phyloP scores from a whole-genome alignment of 257 asterid species.

The Salvia miltiorrhiza region DNA sequence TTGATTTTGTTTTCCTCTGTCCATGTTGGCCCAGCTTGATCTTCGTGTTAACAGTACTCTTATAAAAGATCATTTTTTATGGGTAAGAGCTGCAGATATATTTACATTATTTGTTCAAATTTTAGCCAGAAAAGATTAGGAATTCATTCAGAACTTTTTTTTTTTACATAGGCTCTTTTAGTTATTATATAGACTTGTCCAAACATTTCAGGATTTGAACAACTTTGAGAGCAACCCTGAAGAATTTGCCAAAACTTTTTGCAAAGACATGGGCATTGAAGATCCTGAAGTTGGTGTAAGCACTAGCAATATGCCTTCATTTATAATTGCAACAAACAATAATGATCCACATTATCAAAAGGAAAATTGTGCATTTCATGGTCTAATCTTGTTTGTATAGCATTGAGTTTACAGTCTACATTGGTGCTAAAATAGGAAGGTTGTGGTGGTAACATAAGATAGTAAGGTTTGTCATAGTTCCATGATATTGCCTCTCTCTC shows the following conservation, averaged over 20 bases:
- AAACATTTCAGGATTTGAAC: constrained; percentile 81
- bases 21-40: constrained; percentile 63
- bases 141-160: not conserved
- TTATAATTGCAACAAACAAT: not conserved
- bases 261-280: constrained; percentile 90
- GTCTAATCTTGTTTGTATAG: not conserved
- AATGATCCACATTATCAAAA: not conserved
- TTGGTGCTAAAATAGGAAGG: not conserved
- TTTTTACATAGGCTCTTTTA: constrained; percentile 15
- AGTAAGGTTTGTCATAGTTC: not conserved
- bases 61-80: constrained; percentile 85
- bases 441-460: not conserved
- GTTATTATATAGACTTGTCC: not conserved
- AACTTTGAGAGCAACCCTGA: constrained; percentile 98
- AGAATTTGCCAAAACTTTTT: constrained; percentile 88
- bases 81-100: constrained; percentile 57
- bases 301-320: constrained; percentile 4
- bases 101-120: too few relatives aligned
- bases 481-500: not conserved
- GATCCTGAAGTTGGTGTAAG: constrained; percentile 99
- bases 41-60: constrained; percentile 87
- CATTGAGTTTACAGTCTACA: not conserved
- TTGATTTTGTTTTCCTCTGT: constrained; percentile 16
- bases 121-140: not conserved
- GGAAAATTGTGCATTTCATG: not conserved